Evolutionary conservation across 164 flowering plant genomes (phyloP).

Genomic region (Chimonanthus salicifolius): DNA sequence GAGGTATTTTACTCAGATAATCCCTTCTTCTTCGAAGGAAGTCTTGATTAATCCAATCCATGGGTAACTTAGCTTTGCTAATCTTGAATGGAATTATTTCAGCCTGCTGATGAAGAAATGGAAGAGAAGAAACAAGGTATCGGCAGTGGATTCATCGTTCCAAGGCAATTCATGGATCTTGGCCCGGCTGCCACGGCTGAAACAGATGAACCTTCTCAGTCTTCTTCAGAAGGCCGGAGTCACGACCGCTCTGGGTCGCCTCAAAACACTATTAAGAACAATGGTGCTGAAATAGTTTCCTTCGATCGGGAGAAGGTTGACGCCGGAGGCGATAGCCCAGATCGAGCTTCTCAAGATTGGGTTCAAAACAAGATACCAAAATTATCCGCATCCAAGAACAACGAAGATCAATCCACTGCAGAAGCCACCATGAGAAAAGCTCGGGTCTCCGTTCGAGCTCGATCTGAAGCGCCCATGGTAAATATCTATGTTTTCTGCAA

Average conservation of each 20-base stretch:
- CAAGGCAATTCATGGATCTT: conserved; percentile 61
- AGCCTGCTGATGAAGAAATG: conserved; percentile 14
- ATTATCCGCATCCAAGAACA: conserved; percentile 23
- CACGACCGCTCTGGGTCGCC: conserved; percentile 34
- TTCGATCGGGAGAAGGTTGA: conserved; percentile 15
- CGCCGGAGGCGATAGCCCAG: conserved; percentile 37
- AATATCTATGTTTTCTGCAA: background rate
- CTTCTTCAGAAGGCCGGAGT: conserved; percentile 44
- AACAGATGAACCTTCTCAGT: conserved; percentile 33
- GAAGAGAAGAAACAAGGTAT: conserved; percentile 25
- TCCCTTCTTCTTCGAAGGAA: background rate
- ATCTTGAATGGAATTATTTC: background rate
- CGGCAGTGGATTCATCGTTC: conserved; percentile 31
- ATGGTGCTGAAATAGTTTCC: conserved; percentile 9
- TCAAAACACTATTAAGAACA: conserved; percentile 20
- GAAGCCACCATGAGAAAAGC: conserved; percentile 88
- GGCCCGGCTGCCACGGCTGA: conserved; percentile 31
- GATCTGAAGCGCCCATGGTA: conserved; percentile 76
- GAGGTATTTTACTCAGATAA: conserved; percentile 14
- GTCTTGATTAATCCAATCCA: background rate
- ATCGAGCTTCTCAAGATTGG: conserved; percentile 31
- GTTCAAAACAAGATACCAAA: conserved; percentile 41
- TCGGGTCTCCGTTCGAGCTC: conserved; percentile 74
- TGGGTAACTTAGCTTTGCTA: background rate
- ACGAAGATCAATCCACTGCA: conserved; percentile 32